Base-by-base conservation (phyloP, 768 basidiomycete species). In the Mycena galopus region DNA sequence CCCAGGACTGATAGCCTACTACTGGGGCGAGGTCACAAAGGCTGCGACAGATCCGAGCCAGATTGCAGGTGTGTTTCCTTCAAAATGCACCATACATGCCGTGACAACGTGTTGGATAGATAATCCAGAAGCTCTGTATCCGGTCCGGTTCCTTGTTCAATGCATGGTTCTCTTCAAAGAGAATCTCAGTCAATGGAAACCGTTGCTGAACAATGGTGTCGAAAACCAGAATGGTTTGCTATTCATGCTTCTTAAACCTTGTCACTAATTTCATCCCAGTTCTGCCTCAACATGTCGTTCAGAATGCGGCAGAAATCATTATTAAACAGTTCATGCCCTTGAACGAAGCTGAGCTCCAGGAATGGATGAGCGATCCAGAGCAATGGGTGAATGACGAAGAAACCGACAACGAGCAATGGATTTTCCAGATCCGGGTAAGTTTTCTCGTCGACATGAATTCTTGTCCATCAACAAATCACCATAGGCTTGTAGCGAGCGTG, bases 311-410 rank as follows among this genome's bases (percentile, higher is more conserved):
- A 39, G 85, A 89, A 71, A 83, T 96, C 9, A 88, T 99, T 11
- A 88, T 99, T 25, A 92, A 91, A 27, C 89, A 93, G 11, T 92
- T 97, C 77, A 91, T 99, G 80, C 95, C 95, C 16, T 84, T 99
- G 55, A 93, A 93, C 65, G 87, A 93, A 7, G 83, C 87, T 2
- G 97, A 98, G 80, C 86, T 98, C 12, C 90, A 95, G 74, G 88
- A 87, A 6, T 96, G 97, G 94, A 86, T 92, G 82, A 87, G 88
- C 19, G 95, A 97, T 79, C 96, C 97, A 0, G 97, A 99, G 84
- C 95, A 97, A 76, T 99, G 96, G 95, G 89, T 97, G 14, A 94
- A 95, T 70, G 81, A 90, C 12, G 96, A 98, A 81, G 95, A 96
- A 69, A 92, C 92, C 73, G 96, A 96, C 73, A 94, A 91, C 51